phyloP scores from a whole-genome alignment of 202 grass and related monocot species.

The Digitaria exilis region DNA sequence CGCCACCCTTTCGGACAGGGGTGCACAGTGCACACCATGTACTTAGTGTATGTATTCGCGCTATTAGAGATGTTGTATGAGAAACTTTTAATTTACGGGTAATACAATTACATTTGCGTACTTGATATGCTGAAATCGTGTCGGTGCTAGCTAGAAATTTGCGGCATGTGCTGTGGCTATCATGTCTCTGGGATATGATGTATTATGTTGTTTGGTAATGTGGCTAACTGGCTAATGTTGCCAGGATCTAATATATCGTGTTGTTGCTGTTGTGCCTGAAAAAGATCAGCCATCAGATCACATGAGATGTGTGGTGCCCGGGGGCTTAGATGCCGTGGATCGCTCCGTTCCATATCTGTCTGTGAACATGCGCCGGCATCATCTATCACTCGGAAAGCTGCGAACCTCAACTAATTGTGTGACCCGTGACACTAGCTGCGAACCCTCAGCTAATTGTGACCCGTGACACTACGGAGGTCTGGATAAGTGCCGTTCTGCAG shows the following conservation, averaged over 20 bases:
- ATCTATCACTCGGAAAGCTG: too few species aligned
- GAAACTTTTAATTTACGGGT: neutral
- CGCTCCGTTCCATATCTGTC: neutral
- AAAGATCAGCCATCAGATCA: neutral
- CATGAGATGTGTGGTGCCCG: neutral
- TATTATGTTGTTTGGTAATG: neutral
- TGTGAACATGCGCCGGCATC: neutral
- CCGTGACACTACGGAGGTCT: too few species aligned
- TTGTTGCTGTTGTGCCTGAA: neutral
- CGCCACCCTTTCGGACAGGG: neutral
- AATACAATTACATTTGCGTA: neutral
- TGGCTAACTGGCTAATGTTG: too few species aligned
- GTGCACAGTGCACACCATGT: neutral
- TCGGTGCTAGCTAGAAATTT: neutral
- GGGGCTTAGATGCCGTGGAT: neutral
- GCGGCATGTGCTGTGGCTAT: neutral
- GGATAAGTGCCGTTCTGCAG: too few species aligned
- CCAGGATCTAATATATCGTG: neutral
- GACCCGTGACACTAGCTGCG: too few species aligned
- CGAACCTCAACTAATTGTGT: too few species aligned
- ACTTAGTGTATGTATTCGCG: conserved; percentile 26
- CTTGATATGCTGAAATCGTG: neutral
- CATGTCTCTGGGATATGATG: neutral
- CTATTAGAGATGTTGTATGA: neutral
- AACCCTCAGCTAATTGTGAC: too few species aligned